Evolutionary conservation across 495 filamentous ascomycete species (phyloP).

Genomic region (Astrothelium macrocarpum): DNA sequence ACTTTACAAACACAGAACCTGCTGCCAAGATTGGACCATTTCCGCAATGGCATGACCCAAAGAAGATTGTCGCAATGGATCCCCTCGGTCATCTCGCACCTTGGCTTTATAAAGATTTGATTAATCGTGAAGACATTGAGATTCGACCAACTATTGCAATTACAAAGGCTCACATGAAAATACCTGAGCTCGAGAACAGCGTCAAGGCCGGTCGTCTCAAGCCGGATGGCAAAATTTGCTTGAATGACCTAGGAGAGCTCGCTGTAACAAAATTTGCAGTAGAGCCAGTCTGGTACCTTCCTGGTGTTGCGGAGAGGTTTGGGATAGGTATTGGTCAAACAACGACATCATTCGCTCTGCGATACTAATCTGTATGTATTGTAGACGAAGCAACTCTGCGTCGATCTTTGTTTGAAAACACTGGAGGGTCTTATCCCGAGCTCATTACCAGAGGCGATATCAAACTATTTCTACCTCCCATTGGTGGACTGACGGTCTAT

Average conservation of each 20-base stretch:
- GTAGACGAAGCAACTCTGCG: slow-evolving; percentile 77
- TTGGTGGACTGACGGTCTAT: slow-evolving; percentile 93
- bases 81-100: slow-evolving; percentile 84
- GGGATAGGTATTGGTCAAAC: slow-evolving; percentile 51
- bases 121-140: slow-evolving; percentile 64
- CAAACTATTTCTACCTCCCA: slow-evolving; percentile 92
- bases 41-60: slow-evolving; percentile 78
- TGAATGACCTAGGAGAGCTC: slow-evolving; percentile 74
- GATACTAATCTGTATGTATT: neutral
- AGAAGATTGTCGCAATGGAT: slow-evolving; percentile 97
- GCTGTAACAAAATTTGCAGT: slow-evolving; percentile 95
- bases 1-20: slow-evolving; percentile 91
- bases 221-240: slow-evolving; percentile 83
- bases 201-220: slow-evolving; percentile 67
- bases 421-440: slow-evolving; percentile 83
- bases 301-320: slow-evolving; percentile 89
- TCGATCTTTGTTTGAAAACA: slow-evolving; percentile 85
- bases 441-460: slow-evolving; percentile 88
- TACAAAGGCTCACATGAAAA: slow-evolving; percentile 92
- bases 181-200: slow-evolving; percentile 85
- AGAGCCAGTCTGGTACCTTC: slow-evolving; percentile 91
- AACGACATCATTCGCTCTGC: neutral
- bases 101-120: slow-evolving; percentile 62
- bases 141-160: slow-evolving; percentile 92
- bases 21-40: slow-evolving; percentile 81